These are phyloP conservation scores for Fraxinus pennsylvanica DNA, from an alignment of 257 asterid genomes.

Conservation along the genomic window DNA sequence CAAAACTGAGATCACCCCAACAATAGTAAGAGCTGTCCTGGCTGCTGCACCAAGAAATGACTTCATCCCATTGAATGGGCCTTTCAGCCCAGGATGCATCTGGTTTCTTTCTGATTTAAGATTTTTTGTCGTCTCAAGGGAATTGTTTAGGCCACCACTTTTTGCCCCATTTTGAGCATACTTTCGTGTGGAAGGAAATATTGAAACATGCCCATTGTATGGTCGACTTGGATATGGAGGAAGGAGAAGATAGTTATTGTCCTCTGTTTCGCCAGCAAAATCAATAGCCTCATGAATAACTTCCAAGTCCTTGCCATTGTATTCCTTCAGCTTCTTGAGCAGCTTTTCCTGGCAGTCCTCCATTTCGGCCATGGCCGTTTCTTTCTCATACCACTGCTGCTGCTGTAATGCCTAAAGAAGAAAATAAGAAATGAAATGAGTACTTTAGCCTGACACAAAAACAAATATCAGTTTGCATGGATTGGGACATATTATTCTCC, in stretches of 20 bases:
- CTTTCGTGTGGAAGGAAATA: slow-evolving; percentile 41
- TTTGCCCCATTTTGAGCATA: slow-evolving; percentile 51
- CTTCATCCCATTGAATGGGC: slow-evolving; percentile 31
- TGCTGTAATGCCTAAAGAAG: slow-evolving; percentile 66
- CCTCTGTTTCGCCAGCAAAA: slow-evolving; percentile 83
- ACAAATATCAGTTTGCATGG: not conserved
- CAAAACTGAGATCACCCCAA: slow-evolving; percentile 63
- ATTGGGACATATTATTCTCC: too few species aligned
- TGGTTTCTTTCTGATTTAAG: slow-evolving; percentile 27
- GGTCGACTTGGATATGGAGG: slow-evolving; percentile 92
- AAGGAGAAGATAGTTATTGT: slow-evolving; percentile 77
- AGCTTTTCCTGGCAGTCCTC: slow-evolving; percentile 71
- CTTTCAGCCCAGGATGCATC: slow-evolving; percentile 28
- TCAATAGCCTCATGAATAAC: slow-evolving; percentile 81
- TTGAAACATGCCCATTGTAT: slow-evolving; percentile 47
- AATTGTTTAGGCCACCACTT: slow-evolving; percentile 21
- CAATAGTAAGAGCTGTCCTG: slow-evolving; percentile 64
- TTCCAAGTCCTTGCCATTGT: slow-evolving; percentile 77
- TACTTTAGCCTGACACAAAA: not conserved
- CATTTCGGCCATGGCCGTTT: slow-evolving; percentile 72
- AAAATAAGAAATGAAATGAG: slow-evolving; percentile 10
- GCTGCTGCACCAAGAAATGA: slow-evolving; percentile 52
- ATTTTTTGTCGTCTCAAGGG: slow-evolving; percentile 13
- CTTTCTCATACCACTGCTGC: slow-evolving; percentile 89
- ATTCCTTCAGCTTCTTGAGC: slow-evolving; percentile 76